These are phyloP conservation scores for Umbilicus rupestris DNA, from an alignment of 164 flowering plant genomes.

Conservation along the genomic window DNA sequence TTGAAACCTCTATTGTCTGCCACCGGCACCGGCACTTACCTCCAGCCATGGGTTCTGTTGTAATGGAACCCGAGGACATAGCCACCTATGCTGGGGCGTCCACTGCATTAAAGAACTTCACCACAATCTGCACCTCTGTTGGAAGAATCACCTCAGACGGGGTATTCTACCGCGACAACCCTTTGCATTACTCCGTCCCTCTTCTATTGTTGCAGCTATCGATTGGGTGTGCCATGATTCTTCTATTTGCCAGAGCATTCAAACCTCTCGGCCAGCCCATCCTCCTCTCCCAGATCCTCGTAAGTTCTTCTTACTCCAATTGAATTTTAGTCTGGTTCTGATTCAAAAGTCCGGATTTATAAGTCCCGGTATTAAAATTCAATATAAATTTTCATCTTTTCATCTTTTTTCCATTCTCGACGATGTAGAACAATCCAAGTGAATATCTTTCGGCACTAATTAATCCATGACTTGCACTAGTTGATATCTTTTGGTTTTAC, in stretches of 20 bases:
- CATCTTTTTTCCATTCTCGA: too few species aligned
- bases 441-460: too few species aligned
- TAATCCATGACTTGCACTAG: too few species aligned
- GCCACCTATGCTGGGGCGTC: conserved; percentile 1
- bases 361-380: too few species aligned
- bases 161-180: conserved; percentile 2
- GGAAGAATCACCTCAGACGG: conserved; percentile 7
- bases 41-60: conserved; percentile 11
- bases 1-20: too few species aligned
- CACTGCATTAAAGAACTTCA: conserved; percentile 4
- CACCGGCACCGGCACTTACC: too few species aligned
- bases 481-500: too few species aligned
- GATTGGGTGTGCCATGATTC: conserved; percentile 5
- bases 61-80: conserved; percentile 8
- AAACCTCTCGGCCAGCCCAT: conserved; percentile 16
- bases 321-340: too few species aligned
- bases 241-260: neutral
- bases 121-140: conserved; percentile 14
- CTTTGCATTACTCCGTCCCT: conserved; percentile 13
- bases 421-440: too few species aligned
- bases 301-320: neutral
- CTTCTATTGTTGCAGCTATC: conserved; percentile 13
- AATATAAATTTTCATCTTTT: too few species aligned
- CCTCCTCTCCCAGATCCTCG: conserved; percentile 15
- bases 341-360: too few species aligned